These are phyloP conservation scores for Exophiala sp. DNA, from an alignment of 2,329 filamentous ascomycete species.

Conservation along the genomic window DNA sequence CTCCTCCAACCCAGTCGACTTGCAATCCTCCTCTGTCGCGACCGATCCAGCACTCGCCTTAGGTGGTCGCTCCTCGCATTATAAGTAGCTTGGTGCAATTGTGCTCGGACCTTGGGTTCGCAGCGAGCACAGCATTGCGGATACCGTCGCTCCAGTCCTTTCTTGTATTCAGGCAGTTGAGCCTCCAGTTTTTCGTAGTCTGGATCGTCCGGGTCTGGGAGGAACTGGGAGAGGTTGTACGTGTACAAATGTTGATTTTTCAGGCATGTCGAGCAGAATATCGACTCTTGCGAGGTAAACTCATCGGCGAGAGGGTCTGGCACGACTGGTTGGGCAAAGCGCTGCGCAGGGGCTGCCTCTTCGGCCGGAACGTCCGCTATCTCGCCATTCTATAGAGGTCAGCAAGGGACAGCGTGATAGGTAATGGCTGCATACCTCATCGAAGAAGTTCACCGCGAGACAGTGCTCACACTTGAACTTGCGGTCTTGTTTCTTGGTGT, in stretches of 20 bases:
- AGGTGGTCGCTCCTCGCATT: conserved; percentile 78
- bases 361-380: conserved; percentile 75
- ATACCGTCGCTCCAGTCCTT: conserved; percentile 71
- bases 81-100: conserved; percentile 67
- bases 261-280: conserved; percentile 71
- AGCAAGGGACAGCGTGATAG: conserved; percentile 4
- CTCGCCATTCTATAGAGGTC: conserved; percentile 62
- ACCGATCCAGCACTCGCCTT: conserved; percentile 66
- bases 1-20: conserved; percentile 41
- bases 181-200: conserved; percentile 63
- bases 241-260: conserved; percentile 84
- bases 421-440: conserved; percentile 56
- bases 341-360: conserved; percentile 44
- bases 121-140: conserved; percentile 83
- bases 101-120: conserved; percentile 63
- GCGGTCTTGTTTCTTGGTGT: conserved; percentile 48
- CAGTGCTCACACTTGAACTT: conserved; percentile 71
- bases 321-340: conserved; percentile 43
- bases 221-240: conserved; percentile 70
- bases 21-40: conserved; percentile 35
- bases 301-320: conserved; percentile 28
- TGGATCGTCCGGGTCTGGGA: conserved; percentile 60
- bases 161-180: conserved; percentile 63
- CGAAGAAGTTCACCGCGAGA: conserved; percentile 82
- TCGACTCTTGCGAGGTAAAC: conserved; percentile 29